These are phyloP conservation scores for Aspergillus pseudotamarii DNA, from an alignment of 2,329 filamentous ascomycete species.

Conservation along the genomic window DNA sequence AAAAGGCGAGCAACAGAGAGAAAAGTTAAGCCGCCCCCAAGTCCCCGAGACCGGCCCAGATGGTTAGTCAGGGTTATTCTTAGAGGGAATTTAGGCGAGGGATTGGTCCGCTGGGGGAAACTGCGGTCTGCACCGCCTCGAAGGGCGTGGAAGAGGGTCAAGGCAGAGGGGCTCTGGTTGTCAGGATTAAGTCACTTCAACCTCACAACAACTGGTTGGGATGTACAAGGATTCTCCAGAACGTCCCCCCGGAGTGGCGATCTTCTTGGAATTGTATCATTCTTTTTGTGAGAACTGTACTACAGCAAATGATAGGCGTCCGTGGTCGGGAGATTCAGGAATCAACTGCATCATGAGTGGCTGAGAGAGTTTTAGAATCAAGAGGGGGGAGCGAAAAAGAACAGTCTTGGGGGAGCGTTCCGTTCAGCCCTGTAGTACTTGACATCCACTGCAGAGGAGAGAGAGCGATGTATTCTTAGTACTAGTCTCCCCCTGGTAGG, in stretches of 20 bases:
- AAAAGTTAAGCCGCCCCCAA: conserved; percentile 11
- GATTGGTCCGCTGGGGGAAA: not conserved
- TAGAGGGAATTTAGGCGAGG: conserved; percentile 1
- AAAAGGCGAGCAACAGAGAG: conserved; percentile 6
- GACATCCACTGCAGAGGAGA: not conserved
- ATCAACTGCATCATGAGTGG: conserved; percentile 24
- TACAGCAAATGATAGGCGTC: conserved; percentile 26
- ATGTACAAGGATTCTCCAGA: conserved; percentile 5
- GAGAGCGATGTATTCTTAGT: not conserved
- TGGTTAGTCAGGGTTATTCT: conserved; percentile 15
- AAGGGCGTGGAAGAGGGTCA: not conserved
- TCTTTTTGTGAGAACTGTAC: not conserved
- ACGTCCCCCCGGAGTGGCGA: conserved; percentile 3
- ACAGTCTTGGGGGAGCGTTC: not conserved
- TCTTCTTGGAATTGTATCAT: conserved; percentile 5
- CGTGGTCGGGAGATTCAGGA: conserved; percentile 38
- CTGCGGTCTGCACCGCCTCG: conserved; percentile 14
- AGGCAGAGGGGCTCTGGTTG: not conserved
- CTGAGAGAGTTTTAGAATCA: conserved; percentile 4
- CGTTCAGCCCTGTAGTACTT: conserved; percentile 9
- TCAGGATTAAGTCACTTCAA: conserved; percentile 2
- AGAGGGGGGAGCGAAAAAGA: not conserved
- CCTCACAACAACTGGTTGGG: not conserved
- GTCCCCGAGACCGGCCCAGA: conserved; percentile 30
- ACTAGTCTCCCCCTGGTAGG: not conserved